Base-by-base conservation (phyloP, 345 rosid species). In the Noccaea bulbosa region DNA sequence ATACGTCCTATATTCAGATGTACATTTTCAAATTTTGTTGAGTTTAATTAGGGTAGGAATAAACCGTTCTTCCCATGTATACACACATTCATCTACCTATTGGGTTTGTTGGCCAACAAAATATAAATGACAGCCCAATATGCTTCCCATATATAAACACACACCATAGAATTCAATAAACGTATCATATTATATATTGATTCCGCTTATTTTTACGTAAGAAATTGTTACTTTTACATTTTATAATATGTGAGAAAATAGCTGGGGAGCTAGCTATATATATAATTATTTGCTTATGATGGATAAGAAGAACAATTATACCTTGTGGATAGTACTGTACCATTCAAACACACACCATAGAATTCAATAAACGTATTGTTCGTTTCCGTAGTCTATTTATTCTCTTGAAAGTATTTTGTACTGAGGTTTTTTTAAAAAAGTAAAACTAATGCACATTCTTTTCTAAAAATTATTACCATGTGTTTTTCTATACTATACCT, bases 261-360 rank as follows among this genome's bases (percentile, higher is more conserved):
- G n/a, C 34, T 44, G 64, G 11, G 15, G 45, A 33, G 8, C 20
- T 35, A 69, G n/a, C n/a, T 20, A 37, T 33, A 1, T 15, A 37
- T 33, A 1, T 15, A 51, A 14, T 3, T 35, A 39, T 44, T 33
- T 69, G 16, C 22, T 1, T 49, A 59, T 10, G 16, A 61, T 53
- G 61, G 62, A 62, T 62, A 62, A 34, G 38, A 34, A 55, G 38
- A 34, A 55, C 55, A 56, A n/a, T 5, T 8, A 50, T 50, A 30
- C 24, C 24, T 22, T 1, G 41, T 61, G 46, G 72, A 45, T 41
- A 41, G 12, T 50, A 8, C 27, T 24, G 27, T 39, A 41, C 37
- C 37, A 71, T 17, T 70, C 53, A 71, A 52, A 37, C 46, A 44
- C 63, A 62, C 65, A 35, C 27, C 14, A 65, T 40, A 59, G 11